Conservation (phyloP, 1,284 basidiomycete genomes). For the Leccinum pachyderme region DNA sequence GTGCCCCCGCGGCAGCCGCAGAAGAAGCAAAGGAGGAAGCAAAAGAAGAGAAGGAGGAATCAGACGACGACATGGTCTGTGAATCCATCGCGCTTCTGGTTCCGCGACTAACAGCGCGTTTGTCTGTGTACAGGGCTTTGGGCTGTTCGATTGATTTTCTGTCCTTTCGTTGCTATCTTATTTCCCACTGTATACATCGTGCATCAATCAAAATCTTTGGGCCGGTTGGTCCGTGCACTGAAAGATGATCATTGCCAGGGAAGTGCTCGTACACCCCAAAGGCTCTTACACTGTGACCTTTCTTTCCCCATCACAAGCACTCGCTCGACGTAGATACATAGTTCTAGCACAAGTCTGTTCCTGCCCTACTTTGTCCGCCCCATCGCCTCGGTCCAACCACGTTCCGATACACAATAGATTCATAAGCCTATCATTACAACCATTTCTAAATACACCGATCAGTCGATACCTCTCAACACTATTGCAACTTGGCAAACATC, state of each 20-base stretch:
- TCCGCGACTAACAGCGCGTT: neutral
- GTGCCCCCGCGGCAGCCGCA: constrained; percentile 58
- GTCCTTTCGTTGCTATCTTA: neutral
- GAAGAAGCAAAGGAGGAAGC: constrained; percentile 71
- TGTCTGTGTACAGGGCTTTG: neutral
- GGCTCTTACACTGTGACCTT: too few relatives aligned
- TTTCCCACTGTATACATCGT: neutral
- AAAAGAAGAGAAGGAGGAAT: constrained; percentile 88
- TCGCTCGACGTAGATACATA: too few relatives aligned
- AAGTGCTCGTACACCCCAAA: too few relatives aligned
- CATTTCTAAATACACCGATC: too few relatives aligned
- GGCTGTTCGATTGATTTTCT: neutral
- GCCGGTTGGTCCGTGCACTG: neutral
- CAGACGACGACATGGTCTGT: constrained; percentile 59
- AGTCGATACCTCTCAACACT: neutral
- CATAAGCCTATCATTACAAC: too few relatives aligned
- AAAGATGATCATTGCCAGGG: too few relatives aligned
- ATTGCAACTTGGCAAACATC: constrained; percentile 47
- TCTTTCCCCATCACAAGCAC: too few relatives aligned
- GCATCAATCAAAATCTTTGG: neutral
- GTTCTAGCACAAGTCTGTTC: too few relatives aligned
- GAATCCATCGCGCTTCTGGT: neutral
- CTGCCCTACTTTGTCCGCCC: too few relatives aligned
- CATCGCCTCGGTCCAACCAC: too few relatives aligned
- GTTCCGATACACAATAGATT: too few relatives aligned